These are phyloP conservation scores for Tremellales sp. DNA, from an alignment of 1,284 basidiomycete species.

Conservation along the genomic window DNA sequence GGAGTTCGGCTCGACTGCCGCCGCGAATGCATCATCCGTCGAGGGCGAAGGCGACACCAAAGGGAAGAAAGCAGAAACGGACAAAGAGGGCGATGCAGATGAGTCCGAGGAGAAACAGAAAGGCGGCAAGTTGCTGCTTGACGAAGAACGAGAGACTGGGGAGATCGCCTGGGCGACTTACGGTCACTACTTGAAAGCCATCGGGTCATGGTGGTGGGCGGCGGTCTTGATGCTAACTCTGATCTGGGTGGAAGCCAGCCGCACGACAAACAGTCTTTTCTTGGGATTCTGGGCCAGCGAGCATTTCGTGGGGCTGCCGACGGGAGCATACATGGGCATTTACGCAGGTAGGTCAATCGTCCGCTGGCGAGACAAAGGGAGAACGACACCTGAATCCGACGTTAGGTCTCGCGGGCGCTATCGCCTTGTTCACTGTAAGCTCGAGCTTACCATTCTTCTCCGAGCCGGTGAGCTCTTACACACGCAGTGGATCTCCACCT, in stretches of 20 bases:
- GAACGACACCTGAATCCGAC: no score
- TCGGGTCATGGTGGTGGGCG: slow-evolving; percentile 4
- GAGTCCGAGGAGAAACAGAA: not conserved
- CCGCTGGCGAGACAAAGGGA: no score
- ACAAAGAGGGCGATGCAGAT: not conserved
- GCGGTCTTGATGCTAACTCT: slow-evolving; percentile 4
- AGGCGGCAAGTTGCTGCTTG: slow-evolving; percentile 58
- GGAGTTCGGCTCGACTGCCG: slow-evolving; percentile 1
- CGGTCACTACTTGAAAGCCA: slow-evolving; percentile 7
- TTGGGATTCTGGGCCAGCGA: slow-evolving; percentile 26
- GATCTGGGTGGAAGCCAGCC: slow-evolving; percentile 14
- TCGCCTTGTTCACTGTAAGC: slow-evolving; percentile 15
- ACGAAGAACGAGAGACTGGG: slow-evolving; percentile 54
- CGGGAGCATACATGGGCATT: slow-evolving; percentile 24
- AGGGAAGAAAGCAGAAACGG: not conserved
- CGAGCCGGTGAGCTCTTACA: no score
- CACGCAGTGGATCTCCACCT: slow-evolving; percentile 13
- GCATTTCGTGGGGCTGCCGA: slow-evolving; percentile 12
- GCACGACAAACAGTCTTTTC: slow-evolving; percentile 21
- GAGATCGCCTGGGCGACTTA: slow-evolving; percentile 20
- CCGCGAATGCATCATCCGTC: slow-evolving; percentile 3
- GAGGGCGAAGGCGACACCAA: slow-evolving; percentile 1
- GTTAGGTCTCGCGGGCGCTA: slow-evolving; percentile 5
- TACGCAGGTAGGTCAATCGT: slow-evolving; percentile 12
- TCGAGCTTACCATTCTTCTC: no score